Conservation (phyloP, 2,329 filamentous ascomycete genomes). For the Microsporum audouinii region DNA sequence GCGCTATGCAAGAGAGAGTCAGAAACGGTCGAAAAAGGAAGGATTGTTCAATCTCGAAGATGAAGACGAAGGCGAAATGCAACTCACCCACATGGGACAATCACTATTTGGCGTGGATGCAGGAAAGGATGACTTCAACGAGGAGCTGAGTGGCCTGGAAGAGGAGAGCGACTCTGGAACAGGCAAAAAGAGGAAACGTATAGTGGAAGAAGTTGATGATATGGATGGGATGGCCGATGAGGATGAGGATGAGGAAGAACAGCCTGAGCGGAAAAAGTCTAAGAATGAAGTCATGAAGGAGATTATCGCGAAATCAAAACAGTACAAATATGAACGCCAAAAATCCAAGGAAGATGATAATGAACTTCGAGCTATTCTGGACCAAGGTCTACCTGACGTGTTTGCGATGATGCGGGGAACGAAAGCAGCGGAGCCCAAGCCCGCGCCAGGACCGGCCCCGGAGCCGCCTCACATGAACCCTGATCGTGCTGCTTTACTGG, state of each 20-base stretch:
- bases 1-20: conserved; percentile 79
- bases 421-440: conserved; percentile 42
- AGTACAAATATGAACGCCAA: conserved; percentile 89
- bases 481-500: conserved; percentile 50
- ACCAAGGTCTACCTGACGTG: conserved; percentile 69
- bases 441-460: conserved; percentile 31
- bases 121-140: conserved; percentile 63
- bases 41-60: conserved; percentile 87
- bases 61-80: conserved; percentile 55
- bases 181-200: conserved; percentile 39
- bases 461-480: conserved; percentile 47
- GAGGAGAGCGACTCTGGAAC: conserved; percentile 51
- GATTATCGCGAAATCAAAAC: conserved; percentile 91
- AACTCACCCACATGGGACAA: conserved; percentile 74
- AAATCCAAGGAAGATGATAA: conserved; percentile 87
- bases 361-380: conserved; percentile 69
- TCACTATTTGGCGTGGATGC: conserved; percentile 52
- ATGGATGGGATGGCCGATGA: conserved; percentile 31
- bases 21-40: conserved; percentile 61
- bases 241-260: conserved; percentile 36
- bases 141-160: conserved; percentile 49
- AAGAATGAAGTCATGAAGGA: conserved; percentile 98
- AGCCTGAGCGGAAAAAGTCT: conserved; percentile 77
- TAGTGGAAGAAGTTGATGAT: conserved; percentile 36
- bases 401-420: conserved; percentile 56